These are phyloP conservation scores for Hypoxylon sp. DNA, from an alignment of 2,329 filamentous ascomycete genomes.

Conservation along the genomic window DNA sequence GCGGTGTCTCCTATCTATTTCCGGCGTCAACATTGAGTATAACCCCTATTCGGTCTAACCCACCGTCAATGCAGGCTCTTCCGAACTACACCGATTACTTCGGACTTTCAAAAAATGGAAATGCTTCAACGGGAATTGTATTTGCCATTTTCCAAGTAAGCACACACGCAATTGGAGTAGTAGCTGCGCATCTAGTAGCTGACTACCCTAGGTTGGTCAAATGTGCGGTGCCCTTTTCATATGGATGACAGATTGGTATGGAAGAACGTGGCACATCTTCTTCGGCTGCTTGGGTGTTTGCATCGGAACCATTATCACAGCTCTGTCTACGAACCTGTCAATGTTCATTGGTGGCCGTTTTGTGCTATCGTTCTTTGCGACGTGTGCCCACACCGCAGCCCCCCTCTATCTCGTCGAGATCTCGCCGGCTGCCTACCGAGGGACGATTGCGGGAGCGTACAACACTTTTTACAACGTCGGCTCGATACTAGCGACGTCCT, in stretches of 20 bases:
- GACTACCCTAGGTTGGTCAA: slow-evolving; percentile 54
- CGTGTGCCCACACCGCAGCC: slow-evolving; percentile 67
- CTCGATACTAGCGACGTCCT: slow-evolving; percentile 51
- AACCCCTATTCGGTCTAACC: neutral
- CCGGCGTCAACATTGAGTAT: neutral
- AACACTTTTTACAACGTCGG: slow-evolving; percentile 58
- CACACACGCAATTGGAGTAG: neutral
- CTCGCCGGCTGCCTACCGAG: slow-evolving; percentile 69
- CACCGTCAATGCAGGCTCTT: slow-evolving; percentile 44
- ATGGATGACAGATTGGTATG: slow-evolving; percentile 60
- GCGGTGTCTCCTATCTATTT: too few species aligned
- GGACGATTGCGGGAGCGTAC: slow-evolving; percentile 67
- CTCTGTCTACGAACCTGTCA: slow-evolving; percentile 57
- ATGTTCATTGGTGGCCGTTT: slow-evolving; percentile 66
- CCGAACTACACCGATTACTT: slow-evolving; percentile 58
- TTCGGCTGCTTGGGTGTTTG: slow-evolving; percentile 62
- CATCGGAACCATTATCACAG: slow-evolving; percentile 63
- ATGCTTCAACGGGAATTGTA: slow-evolving; percentile 58
- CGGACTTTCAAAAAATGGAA: slow-evolving; percentile 52
- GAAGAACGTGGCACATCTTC: slow-evolving; percentile 58
- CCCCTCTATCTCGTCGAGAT: slow-evolving; percentile 72
- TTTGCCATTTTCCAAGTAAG: slow-evolving; percentile 58
- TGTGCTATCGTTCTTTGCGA: slow-evolving; percentile 65
- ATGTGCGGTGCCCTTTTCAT: slow-evolving; percentile 59
- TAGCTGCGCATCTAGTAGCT: neutral